Percentiles rank a stretch among this genome's conserved stretches.
Conservation (phyloP, 768 basidiomycete genomes). For the Clitopilus hobsonii region DNA sequence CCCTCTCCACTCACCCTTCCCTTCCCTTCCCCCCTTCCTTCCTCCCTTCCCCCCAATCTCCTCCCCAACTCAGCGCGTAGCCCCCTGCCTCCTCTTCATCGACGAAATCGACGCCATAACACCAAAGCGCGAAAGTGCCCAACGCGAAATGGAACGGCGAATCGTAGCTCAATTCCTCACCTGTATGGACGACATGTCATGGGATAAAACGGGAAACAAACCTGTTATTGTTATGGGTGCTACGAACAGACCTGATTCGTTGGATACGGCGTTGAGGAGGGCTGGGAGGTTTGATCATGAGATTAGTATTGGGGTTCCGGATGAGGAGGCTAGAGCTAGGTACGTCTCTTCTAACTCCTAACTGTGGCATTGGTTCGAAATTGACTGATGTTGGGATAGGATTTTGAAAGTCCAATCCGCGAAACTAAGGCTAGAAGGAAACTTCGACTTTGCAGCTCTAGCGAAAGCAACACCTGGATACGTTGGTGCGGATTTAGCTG, state of each 20-base stretch:
- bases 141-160: slow-evolving; percentile 95
- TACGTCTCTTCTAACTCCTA: slow-evolving; percentile 31
- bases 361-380: background rate
- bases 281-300: slow-evolving; percentile 97
- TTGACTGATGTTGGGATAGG: slow-evolving; percentile 39
- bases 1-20: no score
- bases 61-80: slow-evolving; percentile 55
- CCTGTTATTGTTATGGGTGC: slow-evolving; percentile 95
- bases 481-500: slow-evolving; percentile 91
- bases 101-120: slow-evolving; percentile 99
- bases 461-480: slow-evolving; percentile 97
- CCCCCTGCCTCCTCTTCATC: slow-evolving; percentile 92
- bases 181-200: slow-evolving; percentile 98
- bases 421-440: slow-evolving; percentile 79
- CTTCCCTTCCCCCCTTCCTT: no score
- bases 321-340: slow-evolving; percentile 87
- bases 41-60: background rate
- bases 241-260: slow-evolving; percentile 92
- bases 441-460: slow-evolving; percentile 80
- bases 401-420: slow-evolving; percentile 84
- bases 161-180: slow-evolving; percentile 98
- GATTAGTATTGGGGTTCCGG: slow-evolving; percentile 96
- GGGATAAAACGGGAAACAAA: slow-evolving; percentile 91
- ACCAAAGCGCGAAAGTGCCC: slow-evolving; percentile 95
- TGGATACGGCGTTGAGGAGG: slow-evolving; percentile 88